Evolutionary conservation across 495 filamentous ascomycete species (phyloP).

Genomic region (Trichocladium uniseriatum): DNA sequence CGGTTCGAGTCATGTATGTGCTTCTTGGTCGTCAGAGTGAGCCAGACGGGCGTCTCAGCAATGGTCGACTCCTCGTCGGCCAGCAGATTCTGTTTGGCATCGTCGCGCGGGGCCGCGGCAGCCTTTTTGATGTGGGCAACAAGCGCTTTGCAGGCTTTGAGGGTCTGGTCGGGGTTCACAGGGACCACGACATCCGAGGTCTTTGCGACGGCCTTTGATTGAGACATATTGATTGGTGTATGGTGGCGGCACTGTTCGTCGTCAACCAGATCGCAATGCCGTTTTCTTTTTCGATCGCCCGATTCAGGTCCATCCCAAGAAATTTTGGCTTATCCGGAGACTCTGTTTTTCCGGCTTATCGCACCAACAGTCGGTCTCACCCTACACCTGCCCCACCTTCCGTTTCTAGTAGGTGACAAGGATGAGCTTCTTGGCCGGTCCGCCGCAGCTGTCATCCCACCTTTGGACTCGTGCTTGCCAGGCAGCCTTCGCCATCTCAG

Average conservation of each 20-base stretch:
- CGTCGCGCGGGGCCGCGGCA: conserved; percentile 44
- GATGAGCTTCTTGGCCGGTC: too few species aligned
- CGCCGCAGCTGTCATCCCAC: too few species aligned
- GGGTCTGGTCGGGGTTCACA: conserved; percentile 48
- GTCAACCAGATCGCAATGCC: background rate
- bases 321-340: conserved; percentile 18
- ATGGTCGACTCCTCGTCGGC: conserved; percentile 45
- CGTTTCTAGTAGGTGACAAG: too few species aligned
- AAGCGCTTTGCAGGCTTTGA: conserved; percentile 74
- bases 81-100: conserved; percentile 65
- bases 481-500: too few species aligned
- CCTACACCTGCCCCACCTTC: too few species aligned
- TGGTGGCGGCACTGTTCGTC: conserved; percentile 1
- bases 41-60: conserved; percentile 57
- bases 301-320: conserved; percentile 4
- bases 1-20: conserved; percentile 38
- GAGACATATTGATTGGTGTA: conserved; percentile 16
- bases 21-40: conserved; percentile 83
- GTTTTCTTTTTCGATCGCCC: background rate
- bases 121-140: conserved; percentile 67
- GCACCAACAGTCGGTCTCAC: conserved; percentile 1
- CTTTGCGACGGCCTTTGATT: conserved; percentile 21
- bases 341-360: conserved; percentile 18
- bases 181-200: conserved; percentile 26
- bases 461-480: too few species aligned